A percentile compares a stretch with the other conserved stretches of the same genome.
These are phyloP conservation scores for Eucalyptus cladocalyx DNA, from an alignment of 345 rosid genomes.

Conservation along the genomic window DNA sequence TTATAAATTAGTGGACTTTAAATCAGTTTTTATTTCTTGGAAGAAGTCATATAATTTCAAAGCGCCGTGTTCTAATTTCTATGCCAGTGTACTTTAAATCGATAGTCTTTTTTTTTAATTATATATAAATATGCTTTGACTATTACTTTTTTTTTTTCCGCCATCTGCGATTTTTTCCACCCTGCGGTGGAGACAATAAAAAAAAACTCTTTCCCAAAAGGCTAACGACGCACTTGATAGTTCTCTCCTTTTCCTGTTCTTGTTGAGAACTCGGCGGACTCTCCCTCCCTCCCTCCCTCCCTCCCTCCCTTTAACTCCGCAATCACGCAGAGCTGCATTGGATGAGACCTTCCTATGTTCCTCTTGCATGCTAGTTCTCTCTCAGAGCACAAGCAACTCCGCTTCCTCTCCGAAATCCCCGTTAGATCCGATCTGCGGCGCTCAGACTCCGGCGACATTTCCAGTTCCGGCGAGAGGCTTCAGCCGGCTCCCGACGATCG, in stretches of 20 bases:
- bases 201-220: background rate
- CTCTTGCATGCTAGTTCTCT: background rate
- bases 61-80: background rate
- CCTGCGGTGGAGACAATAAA: background rate
- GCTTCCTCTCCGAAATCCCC: background rate
- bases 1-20: background rate
- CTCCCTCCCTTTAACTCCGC: background rate
- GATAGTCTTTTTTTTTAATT: background rate
- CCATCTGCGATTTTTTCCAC: background rate
- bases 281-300: background rate
- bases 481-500: background rate
- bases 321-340: background rate
- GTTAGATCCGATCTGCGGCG: background rate
- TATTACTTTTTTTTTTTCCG: background rate
- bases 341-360: background rate
- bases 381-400: background rate
- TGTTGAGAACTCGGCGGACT: background rate
- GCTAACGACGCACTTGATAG: background rate
- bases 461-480: background rate
- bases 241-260: background rate
- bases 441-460: background rate
- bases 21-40: background rate
- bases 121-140: background rate
- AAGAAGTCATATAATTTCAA: too few relatives aligned
- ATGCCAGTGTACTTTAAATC: background rate